phyloP scores from a whole-genome alignment of 352 stramenopile species.

The Pilasporangium apinafurcum region DNA sequence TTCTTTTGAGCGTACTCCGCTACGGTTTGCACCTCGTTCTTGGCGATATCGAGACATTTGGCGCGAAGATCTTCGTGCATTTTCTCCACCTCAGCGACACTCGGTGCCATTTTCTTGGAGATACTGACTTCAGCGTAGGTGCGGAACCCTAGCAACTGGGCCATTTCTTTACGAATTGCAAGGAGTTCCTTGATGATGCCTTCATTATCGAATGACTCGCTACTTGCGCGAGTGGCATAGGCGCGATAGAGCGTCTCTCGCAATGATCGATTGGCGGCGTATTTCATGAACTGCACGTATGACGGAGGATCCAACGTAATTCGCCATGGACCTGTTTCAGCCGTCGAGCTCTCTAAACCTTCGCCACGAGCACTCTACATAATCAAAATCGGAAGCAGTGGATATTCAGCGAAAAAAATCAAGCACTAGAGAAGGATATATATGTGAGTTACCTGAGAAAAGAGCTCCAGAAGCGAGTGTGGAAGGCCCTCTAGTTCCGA shows the following conservation, averaged over 20 bases:
- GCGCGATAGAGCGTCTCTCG: conserved; percentile 93
- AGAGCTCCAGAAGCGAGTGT: conserved; percentile 87
- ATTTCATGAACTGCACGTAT: conserved; percentile 95
- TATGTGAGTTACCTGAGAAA: conserved; percentile 54
- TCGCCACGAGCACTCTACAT: conserved; percentile 63
- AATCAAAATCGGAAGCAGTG: conserved; percentile 10
- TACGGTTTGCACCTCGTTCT: conserved; percentile 90
- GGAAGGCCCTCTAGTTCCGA: conserved; percentile 88
- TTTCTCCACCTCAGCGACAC: conserved; percentile 87
- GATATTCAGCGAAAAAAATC: no score
- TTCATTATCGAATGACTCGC: conserved; percentile 89
- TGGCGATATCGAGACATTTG: conserved; percentile 89
- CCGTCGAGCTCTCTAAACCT: conserved; percentile 53
- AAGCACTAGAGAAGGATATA: conserved; percentile 1
- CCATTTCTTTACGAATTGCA: conserved; percentile 87
- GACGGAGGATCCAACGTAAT: conserved; percentile 93
- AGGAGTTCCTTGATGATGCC: conserved; percentile 93
- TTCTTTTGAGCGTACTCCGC: conserved; percentile 77
- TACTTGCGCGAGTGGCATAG: conserved; percentile 88
- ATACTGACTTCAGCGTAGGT: conserved; percentile 93
- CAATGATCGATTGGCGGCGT: conserved; percentile 85
- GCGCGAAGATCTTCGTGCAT: conserved; percentile 91
- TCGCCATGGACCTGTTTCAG: conserved; percentile 89
- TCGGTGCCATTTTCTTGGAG: conserved; percentile 95
- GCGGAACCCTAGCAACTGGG: conserved; percentile 89